Conservation (phyloP, 352 stramenopile species). For the Phytophthora ramorum region DNA sequence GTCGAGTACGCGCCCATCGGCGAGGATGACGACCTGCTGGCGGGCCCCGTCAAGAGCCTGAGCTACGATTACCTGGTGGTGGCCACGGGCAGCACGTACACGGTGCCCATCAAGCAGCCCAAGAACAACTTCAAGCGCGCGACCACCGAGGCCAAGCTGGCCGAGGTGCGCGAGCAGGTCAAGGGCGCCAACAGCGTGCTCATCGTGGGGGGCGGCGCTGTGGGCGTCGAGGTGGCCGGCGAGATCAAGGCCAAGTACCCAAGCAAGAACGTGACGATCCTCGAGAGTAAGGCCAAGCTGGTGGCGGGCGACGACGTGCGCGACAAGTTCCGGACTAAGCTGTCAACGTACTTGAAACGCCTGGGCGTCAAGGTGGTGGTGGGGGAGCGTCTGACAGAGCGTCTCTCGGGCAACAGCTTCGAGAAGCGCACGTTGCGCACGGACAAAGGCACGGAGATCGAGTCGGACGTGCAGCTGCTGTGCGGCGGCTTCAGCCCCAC, state of each 20-base stretch:
- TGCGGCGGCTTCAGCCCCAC: constrained; percentile 49
- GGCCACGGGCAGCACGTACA: constrained; percentile 67
- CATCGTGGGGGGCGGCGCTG: constrained; percentile 63
- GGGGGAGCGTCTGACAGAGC: constrained; percentile 47
- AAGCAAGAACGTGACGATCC: constrained; percentile 62
- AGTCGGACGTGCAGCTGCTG: constrained; percentile 56
- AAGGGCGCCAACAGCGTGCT: constrained; percentile 51
- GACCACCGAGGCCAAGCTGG: constrained; percentile 42
- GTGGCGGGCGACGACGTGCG: constrained; percentile 41
- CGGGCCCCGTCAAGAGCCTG: constrained; percentile 37
- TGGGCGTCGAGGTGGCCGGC: constrained; percentile 62
- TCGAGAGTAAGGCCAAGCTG: constrained; percentile 47
- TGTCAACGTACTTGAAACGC: constrained; percentile 40
- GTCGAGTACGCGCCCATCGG: constrained; percentile 45
- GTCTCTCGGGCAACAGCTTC: constrained; percentile 46
- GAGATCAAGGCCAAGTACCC: constrained; percentile 67
- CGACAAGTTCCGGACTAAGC: constrained; percentile 55
- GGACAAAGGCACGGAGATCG: constrained; percentile 55
- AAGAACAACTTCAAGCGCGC: constrained; percentile 42
- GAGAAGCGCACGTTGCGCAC: constrained; percentile 52
- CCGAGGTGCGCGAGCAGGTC: constrained; percentile 52
- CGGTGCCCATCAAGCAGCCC: constrained; percentile 59
- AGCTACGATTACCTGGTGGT: constrained; percentile 71
- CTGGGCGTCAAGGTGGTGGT: constrained; percentile 59
- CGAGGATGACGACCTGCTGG: constrained; percentile 38